Conservation (phyloP, 176 grass and related monocot species). For the Carex parvula region DNA sequence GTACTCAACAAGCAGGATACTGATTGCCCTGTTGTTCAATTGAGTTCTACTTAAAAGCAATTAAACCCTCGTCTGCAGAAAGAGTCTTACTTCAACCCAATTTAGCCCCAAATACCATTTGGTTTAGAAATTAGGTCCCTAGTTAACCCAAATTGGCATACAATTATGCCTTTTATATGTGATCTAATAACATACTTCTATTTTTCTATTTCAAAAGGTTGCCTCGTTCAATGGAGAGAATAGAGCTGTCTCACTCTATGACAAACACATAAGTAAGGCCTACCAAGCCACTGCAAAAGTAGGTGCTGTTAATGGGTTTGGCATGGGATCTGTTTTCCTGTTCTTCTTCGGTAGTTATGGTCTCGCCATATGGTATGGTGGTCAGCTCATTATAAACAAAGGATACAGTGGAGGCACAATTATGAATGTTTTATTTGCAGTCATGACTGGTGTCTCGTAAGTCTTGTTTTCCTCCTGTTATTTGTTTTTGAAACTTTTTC, state of each 20-base stretch:
- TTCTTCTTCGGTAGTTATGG: conserved; percentile 12
- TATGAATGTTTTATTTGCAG: conserved; percentile 19
- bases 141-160: not conserved
- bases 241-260: not conserved
- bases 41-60: not conserved
- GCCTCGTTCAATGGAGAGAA: conserved; percentile 18
- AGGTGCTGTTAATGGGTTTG: conserved; percentile 16
- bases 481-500: not conserved
- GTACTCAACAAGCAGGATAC: not conserved
- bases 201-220: conserved; percentile 17
- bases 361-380: conserved; percentile 23
- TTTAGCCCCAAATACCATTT: not conserved
- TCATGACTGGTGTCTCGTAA: conserved; percentile 21
- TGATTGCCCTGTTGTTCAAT: not conserved
- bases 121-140: not conserved
- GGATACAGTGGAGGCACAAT: conserved; percentile 21
- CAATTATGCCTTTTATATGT: not conserved
- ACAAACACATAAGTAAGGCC: not conserved
- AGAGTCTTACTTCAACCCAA: not conserved
- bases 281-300: conserved; percentile 18
- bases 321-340: conserved; percentile 12
- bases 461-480: not conserved
- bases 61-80: not conserved
- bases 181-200: not conserved
- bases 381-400: conserved; percentile 16